Conservation (phyloP, 768 basidiomycete genomes). For the Pleurotus eryngii region DNA sequence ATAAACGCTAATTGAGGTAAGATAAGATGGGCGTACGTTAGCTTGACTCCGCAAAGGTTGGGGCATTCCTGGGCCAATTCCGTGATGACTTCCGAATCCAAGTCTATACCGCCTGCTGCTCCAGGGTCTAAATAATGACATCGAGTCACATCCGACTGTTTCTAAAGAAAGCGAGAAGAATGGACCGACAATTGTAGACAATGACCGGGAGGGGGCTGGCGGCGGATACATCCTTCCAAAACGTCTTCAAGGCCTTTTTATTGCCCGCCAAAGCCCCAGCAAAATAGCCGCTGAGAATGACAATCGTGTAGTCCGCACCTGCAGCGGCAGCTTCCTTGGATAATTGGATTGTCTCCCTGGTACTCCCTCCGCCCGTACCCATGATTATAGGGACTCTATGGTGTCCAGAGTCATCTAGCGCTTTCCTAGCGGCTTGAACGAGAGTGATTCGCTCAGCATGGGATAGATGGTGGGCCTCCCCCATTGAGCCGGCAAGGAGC, state of each 20-base stretch:
- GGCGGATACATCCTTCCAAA: conserved; percentile 71
- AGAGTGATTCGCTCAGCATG: conserved; percentile 63
- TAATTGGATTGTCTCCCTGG: conserved; percentile 76
- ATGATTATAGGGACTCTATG: conserved; percentile 64
- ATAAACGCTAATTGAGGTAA: background rate
- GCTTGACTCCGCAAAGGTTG: conserved; percentile 84
- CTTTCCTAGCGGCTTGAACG: conserved; percentile 64
- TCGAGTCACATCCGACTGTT: background rate
- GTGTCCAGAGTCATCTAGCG: conserved; percentile 66
- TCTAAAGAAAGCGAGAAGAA: background rate
- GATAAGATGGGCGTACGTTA: conserved; percentile 57
- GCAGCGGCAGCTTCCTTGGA: conserved; percentile 74
- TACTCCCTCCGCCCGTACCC: conserved; percentile 82
- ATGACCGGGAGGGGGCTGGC: conserved; percentile 85
- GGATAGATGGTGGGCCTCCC: conserved; percentile 76
- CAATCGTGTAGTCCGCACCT: conserved; percentile 85
- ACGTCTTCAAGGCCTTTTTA: conserved; percentile 70
- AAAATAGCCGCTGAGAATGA: conserved; percentile 86
- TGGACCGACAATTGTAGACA: conserved; percentile 77
- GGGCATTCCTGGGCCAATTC: conserved; percentile 74
- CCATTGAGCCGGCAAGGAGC: conserved; percentile 79
- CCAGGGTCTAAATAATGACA: conserved; percentile 55
- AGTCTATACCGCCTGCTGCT: conserved; percentile 84
- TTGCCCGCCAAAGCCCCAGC: conserved; percentile 67
- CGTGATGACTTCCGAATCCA: conserved; percentile 84